Conservation (phyloP, 2,329 filamentous ascomycete species). For the Paraconiothyrium brasiliense region DNA sequence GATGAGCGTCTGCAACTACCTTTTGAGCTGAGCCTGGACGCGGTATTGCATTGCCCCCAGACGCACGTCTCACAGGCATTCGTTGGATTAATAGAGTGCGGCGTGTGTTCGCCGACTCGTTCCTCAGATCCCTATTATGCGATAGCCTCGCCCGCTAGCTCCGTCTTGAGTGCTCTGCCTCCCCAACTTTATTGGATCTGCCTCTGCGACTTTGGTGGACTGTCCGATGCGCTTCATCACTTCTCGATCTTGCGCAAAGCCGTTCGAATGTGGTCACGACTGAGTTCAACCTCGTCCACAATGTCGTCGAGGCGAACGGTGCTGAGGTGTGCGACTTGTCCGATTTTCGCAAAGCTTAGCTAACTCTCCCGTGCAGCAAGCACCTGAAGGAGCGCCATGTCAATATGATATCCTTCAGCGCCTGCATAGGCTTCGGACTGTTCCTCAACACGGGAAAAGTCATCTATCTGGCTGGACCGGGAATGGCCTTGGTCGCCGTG, state of each 20-base stretch:
- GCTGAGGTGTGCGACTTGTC: conserved; percentile 26
- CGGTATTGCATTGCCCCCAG: conserved; percentile 6
- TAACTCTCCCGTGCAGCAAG: conserved; percentile 23
- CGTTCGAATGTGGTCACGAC: conserved; percentile 17
- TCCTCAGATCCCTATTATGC: conserved; percentile 24
- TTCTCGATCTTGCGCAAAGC: conserved; percentile 2
- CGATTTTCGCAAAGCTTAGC: neutral
- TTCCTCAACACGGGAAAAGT: conserved; percentile 51
- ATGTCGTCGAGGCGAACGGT: conserved; percentile 39
- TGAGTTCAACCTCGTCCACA: conserved; percentile 19
- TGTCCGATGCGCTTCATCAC: conserved; percentile 19
- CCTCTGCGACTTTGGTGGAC: conserved; percentile 16
- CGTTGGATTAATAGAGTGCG: conserved; percentile 26
- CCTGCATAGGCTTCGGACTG: conserved; percentile 49
- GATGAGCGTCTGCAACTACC: conserved; percentile 23
- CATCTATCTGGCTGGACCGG: conserved; percentile 51
- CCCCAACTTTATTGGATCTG: conserved; percentile 10
- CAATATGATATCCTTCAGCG: conserved; percentile 51
- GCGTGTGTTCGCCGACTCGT: conserved; percentile 26
- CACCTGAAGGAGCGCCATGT: conserved; percentile 42
- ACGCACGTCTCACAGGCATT: conserved; percentile 23
- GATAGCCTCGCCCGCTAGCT: conserved; percentile 20
- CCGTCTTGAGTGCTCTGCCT: conserved; percentile 18
- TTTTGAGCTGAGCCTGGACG: conserved; percentile 22
- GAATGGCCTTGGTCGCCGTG: conserved; percentile 48